Evolutionary conservation across 768 basidiomycete genomes (phyloP), one percentile per base, ranked within the genome.

Genomic region (Hemileccinum impolitum): DNA sequence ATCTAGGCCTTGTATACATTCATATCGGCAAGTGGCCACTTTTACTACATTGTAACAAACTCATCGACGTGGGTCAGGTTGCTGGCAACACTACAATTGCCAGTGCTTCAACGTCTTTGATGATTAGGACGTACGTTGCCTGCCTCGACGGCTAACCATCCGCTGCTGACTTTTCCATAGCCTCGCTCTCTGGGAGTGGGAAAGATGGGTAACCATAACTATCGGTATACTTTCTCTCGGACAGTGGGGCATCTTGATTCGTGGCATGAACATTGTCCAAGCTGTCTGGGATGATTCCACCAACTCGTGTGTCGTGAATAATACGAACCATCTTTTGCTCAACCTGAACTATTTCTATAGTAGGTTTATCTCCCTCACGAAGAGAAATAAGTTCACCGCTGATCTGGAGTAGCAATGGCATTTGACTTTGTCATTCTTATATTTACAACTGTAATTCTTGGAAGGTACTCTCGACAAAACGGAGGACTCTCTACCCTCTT

Each of bases 311-410:
- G 63, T 74, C 34, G 78, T 88, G 39, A 69, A 65, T 25, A 70
- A 72, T 18, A 80, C 80, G 18, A 75, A 78, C 49, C 76, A 84
- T 15, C 65, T 76, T 10, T 68, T 83, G 48, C 73, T 88, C 45
- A 84, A 81, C 50, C 66, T 77, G 43, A 82, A 78, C 14, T 87
- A 85, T 67, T 84, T 87, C 64, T 84, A 78, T 62, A 89, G 86
- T 85, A 58, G 43, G 81, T 73, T 17, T 23, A 14, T n/a, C 43
- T 10, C 19, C 38, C 17, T 44, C 7, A 2, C 2, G 19, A 47
- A 25, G 30, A 5, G 19, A 43, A 15, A 18, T 4, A 21, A 9
- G 38, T 26, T 47, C 5, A 56, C 48, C 18, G 3, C 5, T 4
- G 25, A 36, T 45, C 17, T 2, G 38, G 44, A 23, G 4, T 39